Conservation (phyloP, 108 stramenopile genomes). For the Skeletonema menzelii region DNA sequence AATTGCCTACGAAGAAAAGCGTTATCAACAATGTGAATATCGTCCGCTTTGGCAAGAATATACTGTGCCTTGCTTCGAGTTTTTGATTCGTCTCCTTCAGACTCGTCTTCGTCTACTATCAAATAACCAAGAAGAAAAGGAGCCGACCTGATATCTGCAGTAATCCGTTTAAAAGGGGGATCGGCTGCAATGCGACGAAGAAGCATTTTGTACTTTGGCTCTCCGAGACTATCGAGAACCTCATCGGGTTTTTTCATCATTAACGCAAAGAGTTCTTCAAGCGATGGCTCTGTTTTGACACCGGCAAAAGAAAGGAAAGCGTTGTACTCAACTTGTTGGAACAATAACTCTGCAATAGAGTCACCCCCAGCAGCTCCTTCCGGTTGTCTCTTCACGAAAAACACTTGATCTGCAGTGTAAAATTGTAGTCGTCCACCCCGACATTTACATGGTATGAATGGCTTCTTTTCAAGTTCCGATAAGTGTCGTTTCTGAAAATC, state of each 20-base stretch:
- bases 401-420: slow-evolving; percentile 60
- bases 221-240: slow-evolving; percentile 53
- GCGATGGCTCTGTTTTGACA: slow-evolving; percentile 36
- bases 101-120: slow-evolving; percentile 27
- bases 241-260: slow-evolving; percentile 52
- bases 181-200: slow-evolving; percentile 74
- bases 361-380: slow-evolving; percentile 3
- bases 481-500: slow-evolving; percentile 49
- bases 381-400: slow-evolving; percentile 40
- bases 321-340: slow-evolving; percentile 40
- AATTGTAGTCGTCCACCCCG: slow-evolving; percentile 47
- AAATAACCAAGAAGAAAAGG: slow-evolving; percentile 78
- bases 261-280: slow-evolving; percentile 36
- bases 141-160: slow-evolving; percentile 52
- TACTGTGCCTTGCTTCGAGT: slow-evolving; percentile 17
- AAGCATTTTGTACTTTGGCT: slow-evolving; percentile 59
- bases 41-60: slow-evolving; percentile 63
- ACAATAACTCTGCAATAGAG: slow-evolving; percentile 18
- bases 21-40: slow-evolving; percentile 83
- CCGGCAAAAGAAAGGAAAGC: slow-evolving; percentile 41
- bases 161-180: slow-evolving; percentile 64
- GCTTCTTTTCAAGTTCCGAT: slow-evolving; percentile 25
- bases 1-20: slow-evolving; percentile 65
- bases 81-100: not conserved
- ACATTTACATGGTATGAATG: slow-evolving; percentile 61